These are phyloP conservation scores for Acacia acuminata DNA, from an alignment of 306 rosid species.

Conservation along the genomic window DNA sequence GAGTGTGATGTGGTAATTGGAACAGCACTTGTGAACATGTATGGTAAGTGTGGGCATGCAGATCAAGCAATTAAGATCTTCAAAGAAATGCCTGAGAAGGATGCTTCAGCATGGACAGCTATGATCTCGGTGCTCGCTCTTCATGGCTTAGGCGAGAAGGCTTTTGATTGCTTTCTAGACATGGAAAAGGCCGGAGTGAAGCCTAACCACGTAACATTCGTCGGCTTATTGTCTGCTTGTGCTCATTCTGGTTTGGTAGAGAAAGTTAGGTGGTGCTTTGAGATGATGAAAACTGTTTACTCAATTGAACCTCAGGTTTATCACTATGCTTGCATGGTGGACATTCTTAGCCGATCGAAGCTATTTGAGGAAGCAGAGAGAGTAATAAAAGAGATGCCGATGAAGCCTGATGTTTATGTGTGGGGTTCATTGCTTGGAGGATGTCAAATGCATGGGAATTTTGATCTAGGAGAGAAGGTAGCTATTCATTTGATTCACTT, in stretches of 20 bases:
- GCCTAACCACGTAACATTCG: conserved; percentile 85
- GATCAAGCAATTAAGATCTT: conserved; percentile 65
- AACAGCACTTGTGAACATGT: conserved; percentile 81
- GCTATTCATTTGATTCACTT: conserved; percentile 56
- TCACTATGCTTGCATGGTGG: conserved; percentile 92
- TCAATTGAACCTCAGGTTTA: conserved; percentile 63
- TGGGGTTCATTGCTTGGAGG: conserved; percentile 93
- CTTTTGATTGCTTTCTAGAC: conserved; percentile 58
- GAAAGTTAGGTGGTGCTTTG: conserved; percentile 61
- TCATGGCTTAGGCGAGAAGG: conserved; percentile 61
- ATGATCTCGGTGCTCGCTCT: conserved; percentile 78
- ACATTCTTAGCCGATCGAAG: conserved; percentile 68
- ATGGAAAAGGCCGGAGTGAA: conserved; percentile 62
- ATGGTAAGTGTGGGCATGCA: conserved; percentile 76
- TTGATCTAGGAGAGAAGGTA: conserved; percentile 70
- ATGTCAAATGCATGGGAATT: conserved; percentile 79
- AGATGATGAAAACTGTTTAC: conserved; percentile 58
- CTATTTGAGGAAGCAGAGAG: conserved; percentile 63
- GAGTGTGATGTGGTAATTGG: conserved; percentile 73
- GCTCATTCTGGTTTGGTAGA: conserved; percentile 84
- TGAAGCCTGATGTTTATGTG: conserved; percentile 77
- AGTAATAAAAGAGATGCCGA: conserved; percentile 67
- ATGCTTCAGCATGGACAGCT: conserved; percentile 67
- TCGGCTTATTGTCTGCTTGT: conserved; percentile 83
- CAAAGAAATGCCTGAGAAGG: conserved; percentile 63